These are phyloP conservation scores for Nigrospora osmanthi DNA, from an alignment of 2,329 filamentous ascomycete genomes.

Conservation along the genomic window DNA sequence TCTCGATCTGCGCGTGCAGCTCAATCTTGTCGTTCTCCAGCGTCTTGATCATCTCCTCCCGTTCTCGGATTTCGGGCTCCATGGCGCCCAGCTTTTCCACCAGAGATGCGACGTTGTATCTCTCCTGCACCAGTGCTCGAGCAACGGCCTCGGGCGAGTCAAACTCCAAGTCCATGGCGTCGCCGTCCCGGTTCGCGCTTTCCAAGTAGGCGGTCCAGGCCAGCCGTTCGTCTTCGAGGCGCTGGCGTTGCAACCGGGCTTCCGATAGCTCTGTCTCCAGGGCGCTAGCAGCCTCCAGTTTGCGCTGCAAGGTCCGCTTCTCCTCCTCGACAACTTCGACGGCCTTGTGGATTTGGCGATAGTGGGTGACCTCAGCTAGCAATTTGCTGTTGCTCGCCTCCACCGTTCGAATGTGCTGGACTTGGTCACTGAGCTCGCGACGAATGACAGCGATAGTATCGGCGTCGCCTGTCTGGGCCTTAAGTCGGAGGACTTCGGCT, in stretches of 20 bases:
- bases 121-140: slow-evolving; percentile 73
- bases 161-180: slow-evolving; percentile 72
- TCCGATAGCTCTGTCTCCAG: slow-evolving; percentile 73
- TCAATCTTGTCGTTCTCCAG: slow-evolving; percentile 63
- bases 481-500: slow-evolving; percentile 74
- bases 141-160: slow-evolving; percentile 84
- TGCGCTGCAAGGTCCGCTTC: slow-evolving; percentile 74
- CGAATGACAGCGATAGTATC: slow-evolving; percentile 83
- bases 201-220: slow-evolving; percentile 85
- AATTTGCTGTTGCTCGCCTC: slow-evolving; percentile 79
- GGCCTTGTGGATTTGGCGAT: slow-evolving; percentile 76
- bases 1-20: slow-evolving; percentile 63
- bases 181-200: slow-evolving; percentile 51
- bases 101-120: slow-evolving; percentile 71
- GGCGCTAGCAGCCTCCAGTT: slow-evolving; percentile 65
- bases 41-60: slow-evolving; percentile 64
- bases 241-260: slow-evolving; percentile 71
- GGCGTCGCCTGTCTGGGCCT: slow-evolving; percentile 77
- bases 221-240: slow-evolving; percentile 79
- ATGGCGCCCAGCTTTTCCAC: slow-evolving; percentile 72
- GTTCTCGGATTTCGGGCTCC: slow-evolving; percentile 70
- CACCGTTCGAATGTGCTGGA: slow-evolving; percentile 79
- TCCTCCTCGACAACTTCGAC: slow-evolving; percentile 93
- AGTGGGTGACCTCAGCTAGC: slow-evolving; percentile 67
- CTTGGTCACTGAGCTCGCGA: slow-evolving; percentile 81